Evolutionary conservation across 1,284 basidiomycete species (phyloP), one percentile per base, ranked within the genome.

Genomic region (Ganoderma meredithae): DNA sequence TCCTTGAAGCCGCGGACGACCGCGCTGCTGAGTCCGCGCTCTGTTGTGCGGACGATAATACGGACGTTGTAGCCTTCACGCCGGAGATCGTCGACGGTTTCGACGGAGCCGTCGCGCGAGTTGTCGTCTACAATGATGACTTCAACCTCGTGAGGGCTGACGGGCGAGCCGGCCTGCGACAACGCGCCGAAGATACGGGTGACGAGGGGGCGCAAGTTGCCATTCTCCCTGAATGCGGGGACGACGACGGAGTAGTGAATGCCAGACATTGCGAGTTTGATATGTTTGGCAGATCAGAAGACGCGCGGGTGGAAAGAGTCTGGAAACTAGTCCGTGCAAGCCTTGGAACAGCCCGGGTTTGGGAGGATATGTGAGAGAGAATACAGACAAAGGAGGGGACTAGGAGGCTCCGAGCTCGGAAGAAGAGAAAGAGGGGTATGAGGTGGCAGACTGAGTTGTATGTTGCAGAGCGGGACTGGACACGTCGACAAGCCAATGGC

Each of bases 61-160:
- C 80, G 79, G 52, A 83, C 82, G 60, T 82, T 82, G 76, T 80
- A 83, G 6, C 83, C 82, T 62, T 80, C 79, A 33, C 73, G 71
- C 63, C 78, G 77, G 25, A 85, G 78, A 55, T 73, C 71, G 52
- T 80, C 78, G 56, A 83, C 81, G 43, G 80, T 79, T 64, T 82
- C 80, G 25, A 79, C 80, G 40, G 84, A 84, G 7, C 82, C 82
- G 72, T 85, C 84, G 55, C 80, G 78, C 53, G 81, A 83, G 75
- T 82, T 80, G 77, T 85, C 84, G 72, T 85, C 84, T 33, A 85
- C 83, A 61, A 85, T 78, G 73, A 85, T 76, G 63, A 85, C 76
- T 76, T 85, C 84, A 69, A 78, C 81, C 63, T 71, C 72, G 6
- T 71, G 64, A 4, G 77, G 71, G 41, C 74, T 73, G 10, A 78